Conservation (phyloP, 805 yeast species). For the Lipomyces oligophaga region DNA sequence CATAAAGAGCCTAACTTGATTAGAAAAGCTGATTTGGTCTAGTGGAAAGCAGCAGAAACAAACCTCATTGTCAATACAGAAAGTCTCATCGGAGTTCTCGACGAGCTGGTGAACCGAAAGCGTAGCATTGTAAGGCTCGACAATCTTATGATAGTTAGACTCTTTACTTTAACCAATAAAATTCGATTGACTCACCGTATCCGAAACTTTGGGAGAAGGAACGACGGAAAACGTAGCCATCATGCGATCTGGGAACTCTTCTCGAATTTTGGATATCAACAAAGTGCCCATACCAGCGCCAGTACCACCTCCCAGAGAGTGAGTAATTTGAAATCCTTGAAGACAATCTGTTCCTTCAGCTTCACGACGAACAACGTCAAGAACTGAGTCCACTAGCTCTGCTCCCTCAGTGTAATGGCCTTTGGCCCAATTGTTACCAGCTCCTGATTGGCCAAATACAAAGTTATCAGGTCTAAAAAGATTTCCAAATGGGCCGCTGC, state of each 20-base stretch:
- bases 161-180: neutral
- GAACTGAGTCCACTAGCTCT: slow-evolving; percentile 84
- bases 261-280: slow-evolving; percentile 78
- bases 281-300: slow-evolving; percentile 97
- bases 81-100: slow-evolving; percentile 87
- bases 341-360: slow-evolving; percentile 91
- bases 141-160: slow-evolving; percentile 39
- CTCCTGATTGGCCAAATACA: slow-evolving; percentile 86
- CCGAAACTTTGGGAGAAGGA: slow-evolving; percentile 88
- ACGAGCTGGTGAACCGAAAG: slow-evolving; percentile 89
- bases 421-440: slow-evolving; percentile 97
- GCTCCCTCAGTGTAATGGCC: slow-evolving; percentile 98
- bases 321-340: slow-evolving; percentile 91
- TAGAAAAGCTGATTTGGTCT: neutral
- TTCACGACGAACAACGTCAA: slow-evolving; percentile 90
- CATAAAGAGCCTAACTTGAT: slow-evolving; percentile 60
- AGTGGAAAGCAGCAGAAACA: neutral
- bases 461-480: slow-evolving; percentile 90
- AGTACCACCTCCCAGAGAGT: slow-evolving; percentile 88
- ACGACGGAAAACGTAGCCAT: slow-evolving; percentile 95
- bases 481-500: slow-evolving; percentile 72
- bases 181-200: slow-evolving; percentile 49
- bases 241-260: slow-evolving; percentile 94
- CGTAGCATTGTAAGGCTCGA: slow-evolving; percentile 93
- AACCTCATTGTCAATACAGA: slow-evolving; percentile 85